phyloP scores from a whole-genome alignment of 2,329 filamentous ascomycete species.

The Pestalotiopsis sp. region DNA sequence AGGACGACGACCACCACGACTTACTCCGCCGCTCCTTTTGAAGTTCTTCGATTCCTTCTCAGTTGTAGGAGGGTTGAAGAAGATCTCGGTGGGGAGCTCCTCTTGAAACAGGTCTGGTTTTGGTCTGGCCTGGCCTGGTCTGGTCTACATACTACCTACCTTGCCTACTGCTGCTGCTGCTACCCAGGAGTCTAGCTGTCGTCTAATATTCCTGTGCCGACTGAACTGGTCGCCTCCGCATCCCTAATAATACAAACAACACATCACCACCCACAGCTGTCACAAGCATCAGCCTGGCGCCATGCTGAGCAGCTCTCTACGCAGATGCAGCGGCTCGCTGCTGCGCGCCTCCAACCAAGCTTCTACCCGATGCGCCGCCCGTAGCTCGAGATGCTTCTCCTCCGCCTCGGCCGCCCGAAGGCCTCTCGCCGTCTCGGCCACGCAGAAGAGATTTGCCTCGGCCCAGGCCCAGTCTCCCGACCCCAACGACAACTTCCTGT shows the following conservation, averaged over 20 bases:
- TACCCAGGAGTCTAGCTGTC: no score
- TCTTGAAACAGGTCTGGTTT: constrained; percentile 14
- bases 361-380: constrained; percentile 37
- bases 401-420: constrained; percentile 50
- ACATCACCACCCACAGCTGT: constrained; percentile 15
- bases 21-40: constrained; percentile 51
- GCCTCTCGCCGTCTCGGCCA: constrained; percentile 48
- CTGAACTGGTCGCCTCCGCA: neutral
- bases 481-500: constrained; percentile 93
- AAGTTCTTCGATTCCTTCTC: constrained; percentile 28
- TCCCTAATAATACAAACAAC: neutral
- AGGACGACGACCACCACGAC: constrained; percentile 34
- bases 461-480: constrained; percentile 64
- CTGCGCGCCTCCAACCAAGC: constrained; percentile 53
- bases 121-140: constrained; percentile 17
- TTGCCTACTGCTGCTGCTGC: neutral
- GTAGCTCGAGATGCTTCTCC: constrained; percentile 43
- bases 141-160: neutral
- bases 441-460: constrained; percentile 58
- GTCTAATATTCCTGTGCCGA: no score
- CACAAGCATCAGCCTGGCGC: constrained; percentile 43
- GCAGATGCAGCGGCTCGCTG: constrained; percentile 67
- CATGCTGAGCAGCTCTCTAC: constrained; percentile 75
- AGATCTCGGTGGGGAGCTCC: constrained; percentile 28
- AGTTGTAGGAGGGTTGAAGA: constrained; percentile 22